Percentiles rank a stretch among this genome's conserved stretches.
phyloP scores from a whole-genome alignment of 2,329 filamentous ascomycete species.

The Epichloe sp. region DNA sequence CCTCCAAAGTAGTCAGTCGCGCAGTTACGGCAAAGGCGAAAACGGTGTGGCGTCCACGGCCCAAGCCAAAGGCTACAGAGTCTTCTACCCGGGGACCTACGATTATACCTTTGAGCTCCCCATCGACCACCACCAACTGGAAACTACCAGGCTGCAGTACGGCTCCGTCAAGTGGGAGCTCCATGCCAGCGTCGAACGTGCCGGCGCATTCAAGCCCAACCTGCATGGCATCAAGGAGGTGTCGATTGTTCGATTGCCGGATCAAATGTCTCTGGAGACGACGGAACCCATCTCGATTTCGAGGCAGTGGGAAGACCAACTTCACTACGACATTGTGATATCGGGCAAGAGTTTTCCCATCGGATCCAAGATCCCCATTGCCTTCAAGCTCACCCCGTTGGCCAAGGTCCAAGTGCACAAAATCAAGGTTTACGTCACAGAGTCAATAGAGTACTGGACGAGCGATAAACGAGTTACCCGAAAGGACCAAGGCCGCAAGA shows the following conservation, averaged over 20 bases:
- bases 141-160: slow-evolving; percentile 78
- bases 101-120: slow-evolving; percentile 72
- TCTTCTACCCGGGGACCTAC: slow-evolving; percentile 63
- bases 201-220: slow-evolving; percentile 83
- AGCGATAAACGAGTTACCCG: slow-evolving; percentile 74
- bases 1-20: slow-evolving; percentile 65
- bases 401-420: slow-evolving; percentile 90
- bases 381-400: slow-evolving; percentile 83
- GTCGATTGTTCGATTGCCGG: slow-evolving; percentile 68
- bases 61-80: slow-evolving; percentile 63
- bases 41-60: slow-evolving; percentile 45
- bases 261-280: slow-evolving; percentile 79
- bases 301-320: slow-evolving; percentile 85
- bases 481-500: slow-evolving; percentile 71
- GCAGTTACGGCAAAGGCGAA: slow-evolving; percentile 76
- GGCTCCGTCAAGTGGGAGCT: slow-evolving; percentile 82
- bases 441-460: slow-evolving; percentile 85
- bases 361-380: slow-evolving; percentile 77
- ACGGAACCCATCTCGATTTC: slow-evolving; percentile 90
- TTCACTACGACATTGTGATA: slow-evolving; percentile 93
- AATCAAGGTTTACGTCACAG: slow-evolving; percentile 81
- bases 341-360: slow-evolving; percentile 91
- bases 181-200: slow-evolving; percentile 71
- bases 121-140: slow-evolving; percentile 76
- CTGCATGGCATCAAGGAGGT: slow-evolving; percentile 73